phyloP scores from a whole-genome alignment of 148 eudicot genomes.

The Diospyros lotus region DNA sequence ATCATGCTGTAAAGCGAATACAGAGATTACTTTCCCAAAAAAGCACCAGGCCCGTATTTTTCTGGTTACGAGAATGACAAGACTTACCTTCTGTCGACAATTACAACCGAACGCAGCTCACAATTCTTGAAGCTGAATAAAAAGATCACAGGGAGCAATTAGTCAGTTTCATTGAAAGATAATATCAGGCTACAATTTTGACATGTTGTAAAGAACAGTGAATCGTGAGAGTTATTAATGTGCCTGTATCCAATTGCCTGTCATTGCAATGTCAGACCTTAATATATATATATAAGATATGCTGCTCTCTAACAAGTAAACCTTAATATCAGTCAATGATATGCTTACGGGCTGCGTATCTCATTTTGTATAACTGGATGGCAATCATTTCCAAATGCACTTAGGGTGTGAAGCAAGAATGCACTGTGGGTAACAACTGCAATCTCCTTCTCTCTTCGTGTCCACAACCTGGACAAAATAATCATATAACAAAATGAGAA shows the following conservation, averaged over 20 bases:
- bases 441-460: slow-evolving; percentile 81
- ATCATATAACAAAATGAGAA: background rate
- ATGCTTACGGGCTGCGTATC: slow-evolving; percentile 59
- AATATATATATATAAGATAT: background rate
- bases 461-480: slow-evolving; percentile 59
- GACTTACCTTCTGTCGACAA: slow-evolving; percentile 68
- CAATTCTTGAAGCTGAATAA: slow-evolving; percentile 73
- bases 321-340: background rate
- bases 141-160: background rate
- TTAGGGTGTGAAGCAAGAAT: slow-evolving; percentile 52
- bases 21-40: background rate
- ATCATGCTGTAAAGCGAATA: slow-evolving; percentile 34
- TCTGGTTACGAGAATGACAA: background rate
- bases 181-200: too few relatives aligned
- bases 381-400: slow-evolving; percentile 69
- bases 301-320: background rate
- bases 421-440: slow-evolving; percentile 77
- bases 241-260: too few relatives aligned
- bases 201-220: too few relatives aligned
- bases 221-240: too few relatives aligned
- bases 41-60: background rate
- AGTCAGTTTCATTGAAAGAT: too few relatives aligned
- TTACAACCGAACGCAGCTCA: slow-evolving; percentile 75
- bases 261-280: too few relatives aligned
- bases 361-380: slow-evolving; percentile 58